Conservation (phyloP, 345 rosid species). For the Salix suchowensis region DNA sequence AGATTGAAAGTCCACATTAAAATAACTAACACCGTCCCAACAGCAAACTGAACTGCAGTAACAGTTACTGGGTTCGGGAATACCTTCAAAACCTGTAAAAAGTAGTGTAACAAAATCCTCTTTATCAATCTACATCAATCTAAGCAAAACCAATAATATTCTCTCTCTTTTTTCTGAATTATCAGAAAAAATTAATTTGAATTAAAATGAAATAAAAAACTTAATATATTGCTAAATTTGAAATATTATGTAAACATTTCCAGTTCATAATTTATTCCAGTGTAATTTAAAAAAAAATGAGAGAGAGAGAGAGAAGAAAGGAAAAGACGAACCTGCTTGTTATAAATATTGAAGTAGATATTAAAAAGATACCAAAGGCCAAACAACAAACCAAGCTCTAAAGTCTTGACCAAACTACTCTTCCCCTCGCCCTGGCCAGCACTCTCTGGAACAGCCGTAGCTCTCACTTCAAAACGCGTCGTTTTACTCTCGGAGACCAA, state of each 20-base stretch:
- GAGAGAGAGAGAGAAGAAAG: background rate
- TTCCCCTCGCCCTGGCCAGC: conserved; percentile 49
- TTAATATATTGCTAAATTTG: background rate
- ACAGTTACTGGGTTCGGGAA: conserved; percentile 70
- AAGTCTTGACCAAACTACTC: conserved; percentile 35
- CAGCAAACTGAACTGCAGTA: conserved; percentile 66
- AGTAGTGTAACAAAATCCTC: background rate
- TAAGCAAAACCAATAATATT: background rate
- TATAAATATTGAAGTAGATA: conserved; percentile 98
- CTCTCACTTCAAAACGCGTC: conserved; percentile 42
- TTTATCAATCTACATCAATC: background rate
- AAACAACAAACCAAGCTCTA: conserved; percentile 72
- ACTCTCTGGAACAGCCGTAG: conserved; percentile 60
- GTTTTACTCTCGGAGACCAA: conserved; percentile 19
- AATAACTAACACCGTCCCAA: conserved; percentile 66
- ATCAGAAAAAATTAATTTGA: background rate
- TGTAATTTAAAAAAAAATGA: background rate
- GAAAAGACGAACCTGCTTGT: conserved; percentile 67
- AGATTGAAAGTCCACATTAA: conserved; percentile 81
- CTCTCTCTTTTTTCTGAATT: background rate
- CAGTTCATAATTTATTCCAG: background rate
- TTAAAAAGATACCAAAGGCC: conserved; percentile 89
- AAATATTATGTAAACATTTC: background rate
- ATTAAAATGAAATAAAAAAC: background rate
- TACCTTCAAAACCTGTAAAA: conserved; percentile 75